Base-by-base conservation (phyloP, 176 grass and related monocot species). In the Oryza glumipatula region DNA sequence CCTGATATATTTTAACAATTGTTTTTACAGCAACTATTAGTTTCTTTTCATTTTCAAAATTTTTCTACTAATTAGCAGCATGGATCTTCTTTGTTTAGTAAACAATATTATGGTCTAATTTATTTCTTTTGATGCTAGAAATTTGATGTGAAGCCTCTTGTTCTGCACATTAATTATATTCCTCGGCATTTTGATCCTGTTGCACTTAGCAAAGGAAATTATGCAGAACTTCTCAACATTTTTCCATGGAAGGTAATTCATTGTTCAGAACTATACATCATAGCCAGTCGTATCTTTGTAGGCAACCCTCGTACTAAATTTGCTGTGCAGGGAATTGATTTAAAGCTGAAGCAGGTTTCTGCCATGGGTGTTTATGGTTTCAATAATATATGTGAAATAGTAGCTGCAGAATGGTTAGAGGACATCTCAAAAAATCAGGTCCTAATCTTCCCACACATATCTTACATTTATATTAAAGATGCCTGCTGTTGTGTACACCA, bases 341-440 rank as follows among this genome's bases (percentile, higher is more conserved):
- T 99, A 81, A 91, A 96, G 45, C 93, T 99, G 58, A 99, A 99
- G 85, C 84, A 90, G 87, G 96, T 99, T 81, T 94, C 93, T 86
- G 93, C 91, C 76, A 80, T 89, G 92, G 96, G 96, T 44, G 76
- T 99, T 90, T 99, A 96, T 65, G 96, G 96, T 49, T 99, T 91
- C 91, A 93, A 89, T 61, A 99, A 82, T 70, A 91, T 99, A 80
- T 94, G 88, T 76, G 96, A 96, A 84, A 92, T 88, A 78, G 84
- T 99, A 83, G 80, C 91, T 82, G 91, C 86, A 1, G 96, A 94
- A 43, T 99, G 93, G 96, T 88, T 99, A 80, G 96, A 99, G 82
- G 96, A 99, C 67, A 96, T 99, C 83, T 95, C 96, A 61, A 92
- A 96, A 74, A 96, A 99, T 73, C 96, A 99, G 96, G 96, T 99